Evolutionary conservation across 352 stramenopile species (phyloP), one percentile per base, ranked within the genome.

Genomic region (Achlya hypogyna): DNA sequence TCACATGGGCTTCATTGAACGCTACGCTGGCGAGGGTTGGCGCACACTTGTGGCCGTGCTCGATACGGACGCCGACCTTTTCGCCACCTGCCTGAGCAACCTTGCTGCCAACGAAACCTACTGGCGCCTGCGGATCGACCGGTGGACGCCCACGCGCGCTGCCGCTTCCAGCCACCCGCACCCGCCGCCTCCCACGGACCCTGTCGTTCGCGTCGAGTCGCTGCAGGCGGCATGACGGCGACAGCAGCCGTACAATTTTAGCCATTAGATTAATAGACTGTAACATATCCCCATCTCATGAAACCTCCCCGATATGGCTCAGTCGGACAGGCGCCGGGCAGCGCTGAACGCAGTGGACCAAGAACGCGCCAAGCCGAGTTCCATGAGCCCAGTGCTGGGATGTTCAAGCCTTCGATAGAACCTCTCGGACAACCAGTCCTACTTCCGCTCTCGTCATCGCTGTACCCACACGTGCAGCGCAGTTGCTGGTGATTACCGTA

Each of bases 1-100:
- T 18, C 60, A 67, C 35, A 42, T 67, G 29, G 60, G 25, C 22
- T 67, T 67, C 34, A 58, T 67, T 27, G 60, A 67, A 22, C 18
- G n/a, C 20, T 67, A 58, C 34, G 40, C 29, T 12, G 22, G 23
- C 20, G 38, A 49, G 10, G 42, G 42, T 18, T 67, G 60, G 60
- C 45, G 42, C 25, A 38, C 31, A n/a, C 49, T 56, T 20, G 49
- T 56, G 10, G 49, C 16, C 25, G 31, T 56, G 25, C 49, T 56
- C 31, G n/a, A 31, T 1, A 56, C 25, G 25, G 25, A 20, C 31
- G 12, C 49, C 10, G 49, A 56, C 25, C 31, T 56, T 16, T 56
- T 56, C 25, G 49, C 49, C 12, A 56, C 49, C 2, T 56, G 49
- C 31, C 31, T 56, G 10, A 22, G 10, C 2, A 56, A 56, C 49